Base-by-base conservation (phyloP, 2,329 filamentous ascomycete species). In the Arthrobotrys iridis region DNA sequence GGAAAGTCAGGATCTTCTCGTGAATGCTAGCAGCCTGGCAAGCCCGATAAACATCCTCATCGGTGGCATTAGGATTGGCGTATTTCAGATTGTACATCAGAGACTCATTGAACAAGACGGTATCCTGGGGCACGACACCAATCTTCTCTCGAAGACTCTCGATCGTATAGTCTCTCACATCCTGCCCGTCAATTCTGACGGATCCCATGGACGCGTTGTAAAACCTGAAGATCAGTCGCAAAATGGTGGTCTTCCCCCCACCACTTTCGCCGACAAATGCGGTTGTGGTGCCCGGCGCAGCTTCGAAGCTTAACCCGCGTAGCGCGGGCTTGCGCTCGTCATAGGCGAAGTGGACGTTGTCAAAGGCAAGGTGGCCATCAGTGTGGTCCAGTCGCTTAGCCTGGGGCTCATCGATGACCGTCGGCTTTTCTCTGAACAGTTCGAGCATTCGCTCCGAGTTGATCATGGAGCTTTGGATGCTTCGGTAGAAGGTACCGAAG, bases 241-340 rank as follows among this genome's bases (percentile, higher is more conserved):
- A 97, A 24, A 99, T 88, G 0, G 95, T 99, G 1, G 94, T 98
- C 82, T 99, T 99, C 78, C 95, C 95, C 72, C 95, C 95, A 48
- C 95, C 95, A 30, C 94, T 98, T 82, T 98, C 94, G 77, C 95
- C 95, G 15, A 99, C 95, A 77, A 99, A 90, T 0, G 95, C 95
- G 4, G 94, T 99, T 0, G 93, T 98, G 0, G 93, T 97, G 60
- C 95, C 95, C 1, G 95, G 93, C 15, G 85, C 84, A 82, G 93
- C 97, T 77, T 90, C 89, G 82, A 99, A 98, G 77, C 88, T 90
- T 55, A 99, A 86, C 48, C 93, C 90, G 77, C 91, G 89, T 77
- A 99, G 84, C 0, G 95, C 95, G 4, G 93, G 90, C 81, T 93
- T 93, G 62, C 93, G 91, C 64, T 87, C 85, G 81, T 97, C 93